Evolutionary conservation across 306 rosid species (phyloP), one percentile per base, ranked within the genome.

Genomic region (Ormosia semicastrata): DNA sequence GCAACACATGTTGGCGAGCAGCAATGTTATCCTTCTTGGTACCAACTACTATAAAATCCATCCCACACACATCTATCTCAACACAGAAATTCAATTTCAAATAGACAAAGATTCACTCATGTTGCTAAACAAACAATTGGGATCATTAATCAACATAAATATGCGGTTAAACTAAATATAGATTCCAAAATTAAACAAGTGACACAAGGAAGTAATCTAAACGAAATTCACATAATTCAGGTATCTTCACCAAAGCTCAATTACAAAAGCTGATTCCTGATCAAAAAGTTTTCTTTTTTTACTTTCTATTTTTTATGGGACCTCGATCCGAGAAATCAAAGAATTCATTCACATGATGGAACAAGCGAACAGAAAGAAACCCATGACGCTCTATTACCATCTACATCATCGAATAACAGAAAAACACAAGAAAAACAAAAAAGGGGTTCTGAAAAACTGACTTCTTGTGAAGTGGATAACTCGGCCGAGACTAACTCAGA

Each of bases 401-500:
- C 41, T 32, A 40, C 4, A 3, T 59, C 76, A 72, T 13, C 66
- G 32, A 66, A 59, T 56, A 56, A 63, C 18, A 67, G 29, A 86
- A 68, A 70, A 11, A 52, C 37, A 74, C 2, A 71, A 57, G 32
- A 75, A 14, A 71, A 30, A 5, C 24, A 15, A 66, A 79, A 66
- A 41, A 68, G 50, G 57, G 60, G 30, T 32, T 44, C 41, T 57
- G 44, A 41, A 66, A 76, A 88, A 85, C 92, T 86, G 53, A 93
- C 98, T 83, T 78, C 58, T 82, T 86, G 89, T 52, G 94, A 77
- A 76, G 77, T 85, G 46, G 89, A 73, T 50, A 91, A 83, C 69
- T 88, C 92, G 49, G 87, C 87, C 8, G 90, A 87, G 69, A 83
- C 93, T 15, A 84, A 78, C 40, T 91, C 97, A 52, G 91, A 76